Base-by-base conservation (phyloP, 2,329 filamentous ascomycete species). In the Myriangium duriaei region DNA sequence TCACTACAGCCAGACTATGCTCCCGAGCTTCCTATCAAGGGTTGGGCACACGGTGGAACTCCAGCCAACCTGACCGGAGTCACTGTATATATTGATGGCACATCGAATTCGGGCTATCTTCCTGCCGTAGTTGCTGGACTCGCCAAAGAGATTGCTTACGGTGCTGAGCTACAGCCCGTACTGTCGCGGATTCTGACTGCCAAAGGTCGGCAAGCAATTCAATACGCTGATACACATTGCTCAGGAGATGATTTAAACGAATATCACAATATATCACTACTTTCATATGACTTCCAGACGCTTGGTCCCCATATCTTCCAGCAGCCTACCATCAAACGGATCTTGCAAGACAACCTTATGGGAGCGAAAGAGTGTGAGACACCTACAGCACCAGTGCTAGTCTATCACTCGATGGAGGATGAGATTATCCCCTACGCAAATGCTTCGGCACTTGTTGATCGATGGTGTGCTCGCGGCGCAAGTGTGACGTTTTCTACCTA, bases 1-100 rank as follows among this genome's bases (percentile, higher is more conserved):
- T 64, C 69, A 24, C 49, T 74, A 9, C 67, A 69, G 21, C 52
- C 59, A 1, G 54, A 51, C 2, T 75, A 75, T 42, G 71, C 71
- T 0, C 67, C 71, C 0, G 68, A 72, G 24, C 52, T 75, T 3
- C 49, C 57, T 2, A 58, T 75, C 32, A 54, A 52, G 1, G 70
- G 68, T 6, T 65, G 60, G 10, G 68, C 64, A n/a, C 21, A 26
- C 21, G 21, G 21, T 26, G 21, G 21, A 7, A 47, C 66, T 2
- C 58, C 64, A 0, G 59, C 67, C 0, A 64, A 68, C 29, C 33
- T 55, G 13, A 54, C 49, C 4, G 51, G 49, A 9, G 50, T 47
- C 4, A 41, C 44, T 7, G 35, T 45, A 7, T 51, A 45, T 40
- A 42, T 54, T 31, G 51, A 52, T 29, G 42, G 45, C 29, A 52